Base-by-base conservation (phyloP, 169 alveolate genomes). In the Babesia bovis region DNA sequence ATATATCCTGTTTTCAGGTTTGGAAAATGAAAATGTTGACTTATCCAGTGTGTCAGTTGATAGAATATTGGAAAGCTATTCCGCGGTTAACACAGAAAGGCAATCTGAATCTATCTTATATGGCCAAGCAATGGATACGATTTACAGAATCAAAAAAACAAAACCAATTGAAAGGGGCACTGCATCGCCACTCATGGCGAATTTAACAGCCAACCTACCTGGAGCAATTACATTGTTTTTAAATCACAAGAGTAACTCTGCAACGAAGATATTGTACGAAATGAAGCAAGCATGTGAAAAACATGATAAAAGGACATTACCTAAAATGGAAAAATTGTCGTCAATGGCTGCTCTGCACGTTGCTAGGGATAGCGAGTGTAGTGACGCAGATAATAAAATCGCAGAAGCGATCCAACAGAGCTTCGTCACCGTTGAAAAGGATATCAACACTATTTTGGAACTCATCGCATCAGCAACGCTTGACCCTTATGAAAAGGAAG, bases 1-100 rank as follows among this genome's bases (percentile, higher is more conserved):
- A 52, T 70, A 63, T 42, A 59, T 60, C 35, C 83, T 78, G n/a
- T 78, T 68, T 76, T 30, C 47, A 13, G 73, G 73, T 9, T n/a
- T 33, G 21, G 42, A 63, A 6, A 28, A 28, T 1, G 73, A 15
- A 3, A 15, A 42, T 35, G 2, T 15, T 7, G 33, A 44, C 0
- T 26, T 12, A 23, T 23, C n/a, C 7, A 60, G 28, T 5, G 7
- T 10, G 28, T 28, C 3, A 15, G 60, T 63, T 1, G 73, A 63
- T 21, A 63, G 58, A 40, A 1, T 63, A n/a, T 3, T 63, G 15
- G 3, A 49, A 0, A 63, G 73, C 60, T 47, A 63, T 21, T 19
- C 33, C 0, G 13, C 23, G 17, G 61, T n/a, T 21, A 9, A 1
- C 21, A 7, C 6, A 7, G 44, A n/a, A 6, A 13, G 4, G 9